Evolutionary conservation across 805 yeast genomes (phyloP).

Genomic region (Saturnispora silvae): DNA sequence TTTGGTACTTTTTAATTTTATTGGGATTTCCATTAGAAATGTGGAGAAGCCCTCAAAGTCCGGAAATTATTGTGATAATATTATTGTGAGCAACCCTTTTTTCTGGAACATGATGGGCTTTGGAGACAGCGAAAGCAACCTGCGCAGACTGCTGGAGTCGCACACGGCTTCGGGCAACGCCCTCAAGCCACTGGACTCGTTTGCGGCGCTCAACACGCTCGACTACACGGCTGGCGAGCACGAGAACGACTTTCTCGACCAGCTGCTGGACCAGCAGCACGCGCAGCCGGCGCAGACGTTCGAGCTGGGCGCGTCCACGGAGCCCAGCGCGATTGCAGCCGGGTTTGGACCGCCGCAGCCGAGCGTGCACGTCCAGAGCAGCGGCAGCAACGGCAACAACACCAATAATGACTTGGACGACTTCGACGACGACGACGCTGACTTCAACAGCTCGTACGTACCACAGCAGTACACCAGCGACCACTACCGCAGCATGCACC

Average conservation of each 20-base stretch:
- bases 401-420: constrained; percentile 1
- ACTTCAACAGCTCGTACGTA: neutral
- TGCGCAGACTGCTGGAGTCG: constrained; percentile 1
- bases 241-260: constrained; percentile 6
- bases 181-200: constrained; percentile 1
- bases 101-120: neutral
- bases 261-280: constrained; percentile 1
- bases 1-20: too few species aligned
- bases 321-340: too few species aligned
- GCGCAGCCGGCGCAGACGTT: neutral
- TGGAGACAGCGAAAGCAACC: constrained; percentile 6
- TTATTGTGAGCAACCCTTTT: too few species aligned
- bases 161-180: neutral
- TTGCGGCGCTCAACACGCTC: constrained; percentile 5
- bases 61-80: too few species aligned
- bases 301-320: too few species aligned
- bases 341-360: too few species aligned
- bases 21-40: too few species aligned
- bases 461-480: constrained; percentile 5
- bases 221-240: constrained; percentile 2
- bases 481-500: neutral
- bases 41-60: neutral
- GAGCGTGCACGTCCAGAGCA: too few species aligned
- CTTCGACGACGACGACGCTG: neutral
- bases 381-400: too few species aligned